Evolutionary conservation across 768 basidiomycete species (phyloP).

Genomic region (Lentinus tigrinus): DNA sequence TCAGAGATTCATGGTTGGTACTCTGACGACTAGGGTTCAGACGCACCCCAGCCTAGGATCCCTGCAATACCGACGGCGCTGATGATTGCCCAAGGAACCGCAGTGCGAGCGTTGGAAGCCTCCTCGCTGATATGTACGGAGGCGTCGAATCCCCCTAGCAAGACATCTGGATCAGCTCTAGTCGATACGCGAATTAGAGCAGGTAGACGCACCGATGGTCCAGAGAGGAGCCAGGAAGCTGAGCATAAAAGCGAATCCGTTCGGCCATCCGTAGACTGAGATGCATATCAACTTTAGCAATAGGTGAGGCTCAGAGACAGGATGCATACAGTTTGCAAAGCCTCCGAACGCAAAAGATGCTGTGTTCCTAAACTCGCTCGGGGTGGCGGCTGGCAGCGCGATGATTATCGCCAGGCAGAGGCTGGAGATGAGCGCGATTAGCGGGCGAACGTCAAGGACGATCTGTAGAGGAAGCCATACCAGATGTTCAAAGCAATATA

Average conservation of each 20-base stretch:
- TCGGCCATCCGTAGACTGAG: conserved; percentile 48
- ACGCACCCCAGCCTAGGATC: conserved; percentile 53
- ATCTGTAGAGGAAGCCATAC: conserved; percentile 27
- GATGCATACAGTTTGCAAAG: conserved; percentile 52
- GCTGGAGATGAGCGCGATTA: conserved; percentile 13
- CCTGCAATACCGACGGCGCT: conserved; percentile 48
- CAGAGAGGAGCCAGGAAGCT: conserved; percentile 52
- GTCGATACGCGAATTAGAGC: neutral
- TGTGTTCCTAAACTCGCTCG: conserved; percentile 55
- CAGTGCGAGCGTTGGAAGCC: conserved; percentile 56
- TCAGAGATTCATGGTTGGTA: neutral
- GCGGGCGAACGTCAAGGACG: too few species aligned
- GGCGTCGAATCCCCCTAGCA: conserved; percentile 40
- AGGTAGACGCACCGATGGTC: conserved; percentile 26
- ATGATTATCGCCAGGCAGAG: conserved; percentile 34
- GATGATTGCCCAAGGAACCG: conserved; percentile 64
- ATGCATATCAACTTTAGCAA: neutral
- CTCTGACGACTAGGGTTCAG: neutral
- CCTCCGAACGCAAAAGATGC: conserved; percentile 61
- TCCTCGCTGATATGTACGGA: conserved; percentile 63
- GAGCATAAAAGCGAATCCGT: conserved; percentile 49
- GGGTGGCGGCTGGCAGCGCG: conserved; percentile 63
- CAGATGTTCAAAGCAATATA: conserved; percentile 37
- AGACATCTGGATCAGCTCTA: neutral
- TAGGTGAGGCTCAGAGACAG: neutral